A percentile compares a stretch with the other conserved stretches of the same genome.
Evolutionary conservation across 176 grass and related monocot species (phyloP).

Genomic region (Tillandsia leiboldiana): DNA sequence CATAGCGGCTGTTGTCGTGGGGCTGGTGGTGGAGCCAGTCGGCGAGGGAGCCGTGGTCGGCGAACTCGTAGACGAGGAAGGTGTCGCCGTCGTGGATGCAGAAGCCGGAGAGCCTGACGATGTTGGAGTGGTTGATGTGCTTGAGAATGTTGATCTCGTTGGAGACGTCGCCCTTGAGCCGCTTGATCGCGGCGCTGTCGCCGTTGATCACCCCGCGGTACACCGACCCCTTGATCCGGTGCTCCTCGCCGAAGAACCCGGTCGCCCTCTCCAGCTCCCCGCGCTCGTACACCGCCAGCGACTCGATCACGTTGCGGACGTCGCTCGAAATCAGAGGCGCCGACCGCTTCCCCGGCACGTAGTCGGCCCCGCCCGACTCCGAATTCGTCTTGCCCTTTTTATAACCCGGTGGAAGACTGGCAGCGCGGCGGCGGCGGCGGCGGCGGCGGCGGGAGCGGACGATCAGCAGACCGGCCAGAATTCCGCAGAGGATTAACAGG

Average conservation of each 20-base stretch:
- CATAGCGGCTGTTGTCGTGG: not conserved
- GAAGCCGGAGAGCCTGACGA: constrained; percentile 60
- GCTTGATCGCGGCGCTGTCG: constrained; percentile 59
- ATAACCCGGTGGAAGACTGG: not conserved
- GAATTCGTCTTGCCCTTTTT: not conserved
- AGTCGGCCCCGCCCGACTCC: constrained; percentile 6
- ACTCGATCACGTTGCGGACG: constrained; percentile 38
- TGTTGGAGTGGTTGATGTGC: constrained; percentile 61
- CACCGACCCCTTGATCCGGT: constrained; percentile 37
- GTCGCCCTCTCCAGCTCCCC: constrained; percentile 59
- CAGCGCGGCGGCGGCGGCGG: not conserved
- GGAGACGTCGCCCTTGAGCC: constrained; percentile 54
- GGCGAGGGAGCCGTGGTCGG: constrained; percentile 56
- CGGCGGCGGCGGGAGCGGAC: constrained; percentile 10
- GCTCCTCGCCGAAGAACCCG: constrained; percentile 37
- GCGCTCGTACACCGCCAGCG: constrained; percentile 55
- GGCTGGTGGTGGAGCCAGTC: constrained; percentile 47
- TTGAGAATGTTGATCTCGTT: constrained; percentile 62
- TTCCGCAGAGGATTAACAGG: constrained; percentile 17
- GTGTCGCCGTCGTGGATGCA: constrained; percentile 64
- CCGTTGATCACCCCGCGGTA: constrained; percentile 67
- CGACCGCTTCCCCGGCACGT: constrained; percentile 7
- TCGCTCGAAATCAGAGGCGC: constrained; percentile 22
- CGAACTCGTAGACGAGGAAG: constrained; percentile 64
- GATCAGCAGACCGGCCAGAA: constrained; percentile 12